These are phyloP conservation scores for Phytophthora fragariaefolia DNA, from an alignment of 352 stramenopile genomes.

Conservation along the genomic window DNA sequence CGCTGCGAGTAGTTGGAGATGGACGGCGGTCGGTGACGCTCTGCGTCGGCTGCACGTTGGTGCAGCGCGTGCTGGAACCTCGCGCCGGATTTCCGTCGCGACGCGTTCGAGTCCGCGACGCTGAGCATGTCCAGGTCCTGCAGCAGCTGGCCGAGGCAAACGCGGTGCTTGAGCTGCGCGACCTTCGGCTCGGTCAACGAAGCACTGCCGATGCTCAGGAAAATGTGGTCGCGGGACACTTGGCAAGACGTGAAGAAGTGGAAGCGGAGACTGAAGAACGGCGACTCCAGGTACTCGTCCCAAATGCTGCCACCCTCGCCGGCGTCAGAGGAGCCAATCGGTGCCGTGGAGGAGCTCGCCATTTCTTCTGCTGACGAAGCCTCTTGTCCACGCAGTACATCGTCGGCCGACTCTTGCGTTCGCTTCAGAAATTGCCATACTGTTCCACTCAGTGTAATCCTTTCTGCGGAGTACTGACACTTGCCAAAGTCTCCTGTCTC, in stretches of 20 bases:
- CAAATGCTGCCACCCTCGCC: constrained; percentile 40
- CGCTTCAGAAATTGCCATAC: constrained; percentile 57
- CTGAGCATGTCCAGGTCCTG: constrained; percentile 68
- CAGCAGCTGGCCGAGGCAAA: constrained; percentile 66
- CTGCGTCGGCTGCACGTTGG: constrained; percentile 1
- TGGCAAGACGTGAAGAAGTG: constrained; percentile 80
- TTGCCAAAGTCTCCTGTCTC: constrained; percentile 76
- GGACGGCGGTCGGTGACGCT: constrained; percentile 10
- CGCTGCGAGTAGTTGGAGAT: constrained; percentile 48
- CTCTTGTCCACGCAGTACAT: neutral
- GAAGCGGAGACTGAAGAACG: constrained; percentile 68
- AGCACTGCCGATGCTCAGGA: constrained; percentile 71
- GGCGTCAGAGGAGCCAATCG: neutral
- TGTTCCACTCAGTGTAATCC: constrained; percentile 53
- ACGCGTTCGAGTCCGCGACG: constrained; percentile 46
- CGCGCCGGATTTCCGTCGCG: constrained; percentile 24
- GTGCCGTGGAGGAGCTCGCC: neutral
- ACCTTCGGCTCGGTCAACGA: constrained; percentile 71
- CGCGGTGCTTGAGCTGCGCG: constrained; percentile 62
- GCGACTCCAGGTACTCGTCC: constrained; percentile 76
- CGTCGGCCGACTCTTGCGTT: constrained; percentile 38
- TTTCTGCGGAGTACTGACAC: constrained; percentile 69
- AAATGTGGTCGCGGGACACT: constrained; percentile 76
- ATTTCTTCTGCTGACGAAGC: neutral
- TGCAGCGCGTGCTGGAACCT: constrained; percentile 51